phyloP scores from a whole-genome alignment of 2,329 filamentous ascomycete species.

The Karstenula rhodostoma region DNA sequence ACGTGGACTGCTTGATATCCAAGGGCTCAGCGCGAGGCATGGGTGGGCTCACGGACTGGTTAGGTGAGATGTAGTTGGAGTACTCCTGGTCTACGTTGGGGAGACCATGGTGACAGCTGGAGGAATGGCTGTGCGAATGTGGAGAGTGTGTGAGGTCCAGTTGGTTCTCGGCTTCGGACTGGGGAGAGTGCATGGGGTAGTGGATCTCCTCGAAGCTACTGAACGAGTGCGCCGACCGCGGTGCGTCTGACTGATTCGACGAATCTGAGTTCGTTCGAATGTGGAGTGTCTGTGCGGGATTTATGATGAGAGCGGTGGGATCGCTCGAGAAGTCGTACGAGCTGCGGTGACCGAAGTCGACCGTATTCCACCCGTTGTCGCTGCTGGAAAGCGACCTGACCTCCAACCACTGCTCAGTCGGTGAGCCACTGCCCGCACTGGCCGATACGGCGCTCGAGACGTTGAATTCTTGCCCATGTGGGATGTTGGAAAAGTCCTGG shows the following conservation, averaged over 20 bases:
- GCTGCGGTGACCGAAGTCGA: slow-evolving; percentile 71
- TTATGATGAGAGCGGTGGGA: slow-evolving; percentile 75
- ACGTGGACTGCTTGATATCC: slow-evolving; percentile 71
- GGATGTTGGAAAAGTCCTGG: slow-evolving; percentile 66
- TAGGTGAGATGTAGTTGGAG: slow-evolving; percentile 51
- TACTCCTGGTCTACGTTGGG: slow-evolving; percentile 43
- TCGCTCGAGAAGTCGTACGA: slow-evolving; percentile 74
- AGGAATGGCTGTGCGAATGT: slow-evolving; percentile 36
- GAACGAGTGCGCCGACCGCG: slow-evolving; percentile 67
- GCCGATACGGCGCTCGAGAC: slow-evolving; percentile 34
- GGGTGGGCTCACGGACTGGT: slow-evolving; percentile 70
- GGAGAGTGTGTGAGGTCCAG: slow-evolving; percentile 38
- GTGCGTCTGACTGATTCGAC: slow-evolving; percentile 73
- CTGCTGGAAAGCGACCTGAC: slow-evolving; percentile 85
- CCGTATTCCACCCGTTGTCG: slow-evolving; percentile 85
- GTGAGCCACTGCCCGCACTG: slow-evolving; percentile 66
- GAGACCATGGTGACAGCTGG: slow-evolving; percentile 38
- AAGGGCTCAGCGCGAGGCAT: slow-evolving; percentile 73
- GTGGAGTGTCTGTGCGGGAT: slow-evolving; percentile 88
- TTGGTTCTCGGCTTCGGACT: slow-evolving; percentile 67
- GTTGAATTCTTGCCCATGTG: slow-evolving; percentile 59
- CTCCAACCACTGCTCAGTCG: slow-evolving; percentile 82
- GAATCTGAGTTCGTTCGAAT: slow-evolving; percentile 87
- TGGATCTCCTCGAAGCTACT: slow-evolving; percentile 81
- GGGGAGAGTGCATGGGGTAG: slow-evolving; percentile 82